phyloP scores from a whole-genome alignment of 2,329 filamentous ascomycete species.

The Elsinoe ampelina region DNA sequence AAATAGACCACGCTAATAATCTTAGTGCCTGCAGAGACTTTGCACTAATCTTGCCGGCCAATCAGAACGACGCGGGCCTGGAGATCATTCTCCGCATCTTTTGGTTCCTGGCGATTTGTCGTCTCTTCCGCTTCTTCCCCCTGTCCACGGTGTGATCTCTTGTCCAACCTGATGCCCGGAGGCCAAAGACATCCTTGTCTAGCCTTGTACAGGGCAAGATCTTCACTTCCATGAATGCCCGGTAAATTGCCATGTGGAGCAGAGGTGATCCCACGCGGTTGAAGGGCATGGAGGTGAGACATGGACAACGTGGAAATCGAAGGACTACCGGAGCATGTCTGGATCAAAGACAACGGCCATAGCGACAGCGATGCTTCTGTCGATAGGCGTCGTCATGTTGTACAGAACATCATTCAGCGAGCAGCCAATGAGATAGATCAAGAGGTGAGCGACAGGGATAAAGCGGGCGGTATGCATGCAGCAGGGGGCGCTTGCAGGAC shows the following conservation, averaged over 20 bases:
- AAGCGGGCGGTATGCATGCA: not conserved
- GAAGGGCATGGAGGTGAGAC: not conserved
- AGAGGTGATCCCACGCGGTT: not conserved
- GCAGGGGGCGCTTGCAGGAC: conserved; percentile 7
- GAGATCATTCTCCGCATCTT: conserved; percentile 5
- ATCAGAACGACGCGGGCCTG: not conserved
- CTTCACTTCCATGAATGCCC: not conserved
- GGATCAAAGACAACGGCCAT: not conserved
- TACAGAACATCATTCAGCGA: not conserved
- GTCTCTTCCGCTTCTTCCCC: not conserved
- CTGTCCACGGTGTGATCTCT: conserved; percentile 4
- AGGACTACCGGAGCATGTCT: conserved; percentile 2
- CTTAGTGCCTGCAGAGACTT: not conserved
- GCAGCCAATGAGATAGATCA: not conserved
- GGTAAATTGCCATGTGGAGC: conserved; percentile 8
- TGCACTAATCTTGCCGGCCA: not conserved
- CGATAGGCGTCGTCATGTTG: not conserved
- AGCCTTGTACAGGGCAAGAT: not conserved
- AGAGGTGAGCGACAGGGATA: not conserved
- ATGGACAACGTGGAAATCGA: conserved; percentile 7
- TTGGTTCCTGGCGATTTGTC: not conserved
- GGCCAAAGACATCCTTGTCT: too few species aligned
- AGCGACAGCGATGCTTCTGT: not conserved
- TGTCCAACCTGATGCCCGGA: not conserved
- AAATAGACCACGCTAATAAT: not conserved